Evolutionary conservation across 768 basidiomycete species (phyloP), one percentile per base, ranked within the genome.

Genomic region (Amanita exitialis): DNA sequence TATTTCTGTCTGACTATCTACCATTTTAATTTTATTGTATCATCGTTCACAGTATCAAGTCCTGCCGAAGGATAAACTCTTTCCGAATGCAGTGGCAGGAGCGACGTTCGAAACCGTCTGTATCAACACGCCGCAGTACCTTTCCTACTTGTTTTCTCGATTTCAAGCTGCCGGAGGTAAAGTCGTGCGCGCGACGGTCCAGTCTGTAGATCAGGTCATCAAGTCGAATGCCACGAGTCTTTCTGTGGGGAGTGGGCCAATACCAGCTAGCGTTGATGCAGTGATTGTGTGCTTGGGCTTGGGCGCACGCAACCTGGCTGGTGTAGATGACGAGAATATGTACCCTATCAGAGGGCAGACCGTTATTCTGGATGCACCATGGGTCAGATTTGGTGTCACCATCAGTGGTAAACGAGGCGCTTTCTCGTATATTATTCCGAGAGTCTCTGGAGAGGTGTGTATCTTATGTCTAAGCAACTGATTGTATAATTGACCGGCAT

Each of bases 261-360:
- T 9, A 7, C 46, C 46, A 7, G 20, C 34, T 13, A 47, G 18
- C 13, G 35, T 25, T 0, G 75, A 79, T 43, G 86, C 80, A 0
- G 60, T 91, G 1, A 62, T 92, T 4, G 77, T 84, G 8, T 90
- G 87, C 56, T 73, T 78, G 0, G 90, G 90, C 0, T 63, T 93
- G 18, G 86, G 85, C 3, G 80, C 90, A 7, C 73, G 79, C 45
- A 80, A 79, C 28, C 72, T 95, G 38, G 78, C 86, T 10, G 92
- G 91, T 4, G 80, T 94, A 2, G 83, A 92, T 59, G 93, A 96
- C 63, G 72, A 73, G 52, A 69, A 68, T 20, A 68, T 92, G 20
- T 80, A 78, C 61, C 90, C 92, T 0, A 76, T 92, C 55, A 74
- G 90, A 39, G 92, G 92, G 6, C 93, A 95, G 66, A 84, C 88